Evolutionary conservation across 129 eudicot genomes (phyloP), one percentile per base, ranked within the genome.

Genomic region (Artemisia annua): DNA sequence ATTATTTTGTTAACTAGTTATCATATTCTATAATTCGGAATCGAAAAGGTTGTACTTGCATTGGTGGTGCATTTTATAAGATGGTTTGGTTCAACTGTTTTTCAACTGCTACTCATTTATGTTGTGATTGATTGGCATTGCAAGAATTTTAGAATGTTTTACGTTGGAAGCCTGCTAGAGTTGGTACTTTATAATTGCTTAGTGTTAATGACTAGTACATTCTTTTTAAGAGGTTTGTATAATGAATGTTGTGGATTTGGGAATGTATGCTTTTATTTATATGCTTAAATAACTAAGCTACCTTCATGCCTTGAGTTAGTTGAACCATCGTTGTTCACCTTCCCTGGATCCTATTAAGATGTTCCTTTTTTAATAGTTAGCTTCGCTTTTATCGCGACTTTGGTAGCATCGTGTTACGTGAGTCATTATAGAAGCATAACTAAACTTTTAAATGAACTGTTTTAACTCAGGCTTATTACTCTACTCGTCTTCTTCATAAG

Each of bases 61-160:
- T 30, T 30, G 63, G 52, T 73, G 63, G 52, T 63, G 9, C 69
- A 68, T 68, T 56, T 62, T 39, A 22, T 44, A 66, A 58, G 44
- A 67, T 48, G 52, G 72, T 72, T 78, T 78, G 61, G 82, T 71
- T 77, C 82, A 78, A 76, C 80, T 76, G 75, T 75, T 20, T 71
- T 71, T 77, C 82, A 78, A 76, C 80, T 76, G 75, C 80, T 16
- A 78, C 61, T 64, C 62, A 64, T 70, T 51, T 76, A 62, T 78
- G 69, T 15, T 44, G 32, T 71, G 64, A 53, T 59, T 76, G 80
- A 76, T 76, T 76, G 58, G 65, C 51, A 61, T 46, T 20, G 0
- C 17, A 71, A 72, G 78, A 78, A 71, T 78, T 49, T 70, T 52
- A 63, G 82, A 71, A 70, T 16, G 72, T 77, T 28, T 28, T 30